These are phyloP conservation scores for Ormosia emarginata DNA, from an alignment of 306 rosid genomes.

Conservation along the genomic window DNA sequence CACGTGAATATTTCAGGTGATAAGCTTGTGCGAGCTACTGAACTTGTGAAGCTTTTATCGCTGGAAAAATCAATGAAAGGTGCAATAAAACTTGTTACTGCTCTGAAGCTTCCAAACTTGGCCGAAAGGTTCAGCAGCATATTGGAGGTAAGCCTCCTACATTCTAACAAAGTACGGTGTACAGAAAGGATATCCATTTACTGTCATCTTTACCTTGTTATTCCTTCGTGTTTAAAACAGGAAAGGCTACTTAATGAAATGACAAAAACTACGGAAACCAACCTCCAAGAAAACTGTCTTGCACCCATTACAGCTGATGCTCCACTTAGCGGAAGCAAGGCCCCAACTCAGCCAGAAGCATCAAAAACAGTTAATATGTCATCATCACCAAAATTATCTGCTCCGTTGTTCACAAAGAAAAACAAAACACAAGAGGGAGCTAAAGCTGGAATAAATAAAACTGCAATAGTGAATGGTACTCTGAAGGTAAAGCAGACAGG, in stretches of 20 bases:
- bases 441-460: constrained; percentile 36
- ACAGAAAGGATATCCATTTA: background rate
- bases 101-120: constrained; percentile 85
- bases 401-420: constrained; percentile 61
- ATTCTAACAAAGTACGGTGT: background rate
- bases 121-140: constrained; percentile 86
- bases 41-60: constrained; percentile 80
- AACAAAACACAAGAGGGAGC: constrained; percentile 48
- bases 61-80: constrained; percentile 88
- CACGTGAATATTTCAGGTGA: constrained; percentile 59
- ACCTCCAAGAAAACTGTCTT: constrained; percentile 25
- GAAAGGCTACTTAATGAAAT: constrained; percentile 61
- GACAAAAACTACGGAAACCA: constrained; percentile 32
- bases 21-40: constrained; percentile 89
- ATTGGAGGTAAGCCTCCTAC: constrained; percentile 61
- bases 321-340: constrained; percentile 27
- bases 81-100: constrained; percentile 90
- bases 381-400: constrained; percentile 48
- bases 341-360: constrained; percentile 25
- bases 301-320: constrained; percentile 31
- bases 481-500: constrained; percentile 29
- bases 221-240: constrained; percentile 37
- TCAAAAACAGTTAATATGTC: constrained; percentile 36
- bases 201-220: constrained; percentile 16
- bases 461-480: constrained; percentile 23